Percentiles rank a stretch among this genome's conserved stretches.
Evolutionary conservation across 257 asterid genomes (phyloP).

Genomic region (Jasminum sambac): DNA sequence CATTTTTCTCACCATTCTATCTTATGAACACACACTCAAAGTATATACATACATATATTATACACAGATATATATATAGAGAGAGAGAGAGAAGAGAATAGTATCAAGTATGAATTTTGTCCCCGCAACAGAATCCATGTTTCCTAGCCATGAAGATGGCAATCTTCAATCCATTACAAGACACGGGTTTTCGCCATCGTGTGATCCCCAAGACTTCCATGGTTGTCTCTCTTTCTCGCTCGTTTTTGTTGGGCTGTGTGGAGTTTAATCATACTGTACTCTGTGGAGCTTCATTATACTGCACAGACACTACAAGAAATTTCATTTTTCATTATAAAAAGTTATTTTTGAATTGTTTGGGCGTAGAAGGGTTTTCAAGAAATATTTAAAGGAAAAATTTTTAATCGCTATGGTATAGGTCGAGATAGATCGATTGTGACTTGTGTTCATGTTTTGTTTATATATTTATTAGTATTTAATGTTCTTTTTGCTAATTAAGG

Average conservation of each 20-base stretch:
- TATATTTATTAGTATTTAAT: not conserved
- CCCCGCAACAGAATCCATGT: slow-evolving; percentile 50
- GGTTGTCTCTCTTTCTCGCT: slow-evolving; percentile 31
- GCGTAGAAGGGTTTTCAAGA: too few species aligned
- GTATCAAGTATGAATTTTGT: slow-evolving; percentile 41
- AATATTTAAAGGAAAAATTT: too few species aligned
- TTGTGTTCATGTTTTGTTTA: not conserved
- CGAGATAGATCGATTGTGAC: not conserved
- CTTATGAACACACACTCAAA: slow-evolving; percentile 17
- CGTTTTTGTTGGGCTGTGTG: not conserved
- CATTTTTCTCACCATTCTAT: slow-evolving; percentile 26
- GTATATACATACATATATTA: not conserved
- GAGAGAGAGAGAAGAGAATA: slow-evolving; percentile 5
- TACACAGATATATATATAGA: not conserved
- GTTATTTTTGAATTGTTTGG: too few species aligned
- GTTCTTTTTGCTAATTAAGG: not conserved
- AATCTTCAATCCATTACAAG: slow-evolving; percentile 33
- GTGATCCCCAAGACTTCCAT: slow-evolving; percentile 53
- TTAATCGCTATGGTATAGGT: too few species aligned
- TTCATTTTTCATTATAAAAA: too few species aligned
- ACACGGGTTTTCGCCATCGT: slow-evolving; percentile 28
- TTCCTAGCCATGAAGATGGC: slow-evolving; percentile 43
- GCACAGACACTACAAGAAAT: too few species aligned
- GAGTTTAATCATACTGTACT: not conserved
- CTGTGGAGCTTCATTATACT: too few species aligned